Evolutionary conservation across 306 rosid genomes (phyloP), one percentile per base, ranked within the genome.

Genomic region (Begonia peltatifolia): DNA sequence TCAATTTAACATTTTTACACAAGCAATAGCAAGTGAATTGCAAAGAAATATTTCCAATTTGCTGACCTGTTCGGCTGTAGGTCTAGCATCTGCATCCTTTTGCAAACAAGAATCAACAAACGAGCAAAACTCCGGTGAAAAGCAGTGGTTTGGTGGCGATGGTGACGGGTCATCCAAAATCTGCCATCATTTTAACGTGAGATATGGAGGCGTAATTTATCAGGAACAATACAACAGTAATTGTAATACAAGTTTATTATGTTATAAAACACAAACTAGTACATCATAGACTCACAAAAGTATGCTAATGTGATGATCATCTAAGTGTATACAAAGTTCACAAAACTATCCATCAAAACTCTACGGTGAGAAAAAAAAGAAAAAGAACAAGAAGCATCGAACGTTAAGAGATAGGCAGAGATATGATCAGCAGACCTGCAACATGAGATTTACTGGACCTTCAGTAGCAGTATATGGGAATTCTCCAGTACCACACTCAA

Each of bases 401-500:
- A 15, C 30, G 35, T 9, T 23, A 23, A 49, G 12, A 47, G 16
- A 50, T 42, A 51, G 3, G 18, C 50, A 17, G 52, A 12, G 13
- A 12, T 50, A n/a, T 41, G 15, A 14, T 41, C 18, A 41, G 12
- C 65, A 35, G 58, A 90, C 99, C 95, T 90, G 99, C 63, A 90
- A 67, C 99, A 90, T 90, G 51, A 90, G 95, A 79, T 86, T 86
- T 56, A 90, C 94, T 10, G 94, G 95, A 57, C 95, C 99, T 25
- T 90, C 94, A 42, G 72, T 83, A 8, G 99, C 92, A 42, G 95
- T 72, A 60, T 86, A 90, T 12, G 99, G 94, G 62, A 90, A 90
- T 80, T 83, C 99, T 73, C 99, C 99, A 1, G 99, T 90, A 30
- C 95, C 99, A 62, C 95, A 83, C 72, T 90, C 94, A 15, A 90